Percentiles rank a stretch among this genome's conserved stretches.
phyloP scores from a whole-genome alignment of 768 basidiomycete species.

The Leccinum obscurum region DNA sequence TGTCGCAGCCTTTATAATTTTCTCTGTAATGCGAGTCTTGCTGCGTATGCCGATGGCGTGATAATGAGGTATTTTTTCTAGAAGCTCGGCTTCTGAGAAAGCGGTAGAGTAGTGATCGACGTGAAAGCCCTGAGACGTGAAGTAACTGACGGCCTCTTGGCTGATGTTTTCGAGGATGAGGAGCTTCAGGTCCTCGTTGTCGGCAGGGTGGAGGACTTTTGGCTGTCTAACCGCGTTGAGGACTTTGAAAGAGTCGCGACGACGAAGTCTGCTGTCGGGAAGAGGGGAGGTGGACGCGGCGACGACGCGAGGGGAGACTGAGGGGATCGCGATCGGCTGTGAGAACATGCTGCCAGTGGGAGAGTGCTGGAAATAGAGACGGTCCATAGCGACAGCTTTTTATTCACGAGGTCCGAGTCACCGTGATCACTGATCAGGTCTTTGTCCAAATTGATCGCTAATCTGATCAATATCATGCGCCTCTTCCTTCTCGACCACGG shows the following conservation, averaged over 20 bases:
- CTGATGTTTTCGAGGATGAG: constrained; percentile 96
- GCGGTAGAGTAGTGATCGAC: constrained; percentile 89
- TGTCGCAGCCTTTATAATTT: constrained; percentile 81
- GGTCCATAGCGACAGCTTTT: constrained; percentile 9
- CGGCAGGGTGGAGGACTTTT: constrained; percentile 77
- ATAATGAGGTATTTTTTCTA: constrained; percentile 78
- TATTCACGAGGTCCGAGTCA: constrained; percentile 5
- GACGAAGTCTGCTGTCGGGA: constrained; percentile 46
- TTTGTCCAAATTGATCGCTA: background rate
- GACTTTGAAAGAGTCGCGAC: constrained; percentile 32
- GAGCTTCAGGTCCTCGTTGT: constrained; percentile 78
- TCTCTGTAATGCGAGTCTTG: constrained; percentile 95
- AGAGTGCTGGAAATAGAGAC: constrained; percentile 11
- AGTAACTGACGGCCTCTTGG: constrained; percentile 78
- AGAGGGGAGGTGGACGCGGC: constrained; percentile 60
- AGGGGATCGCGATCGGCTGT: constrained; percentile 45
- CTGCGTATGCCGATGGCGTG: constrained; percentile 96
- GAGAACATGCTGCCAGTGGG: constrained; percentile 40
- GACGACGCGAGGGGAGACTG: constrained; percentile 33
- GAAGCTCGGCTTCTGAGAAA: constrained; percentile 90
- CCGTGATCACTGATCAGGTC: background rate
- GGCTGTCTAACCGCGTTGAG: constrained; percentile 49
- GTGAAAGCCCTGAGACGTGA: constrained; percentile 82
- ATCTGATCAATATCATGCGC: constrained; percentile 35
- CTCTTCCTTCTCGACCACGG: constrained; percentile 96